These are phyloP conservation scores for Rhododendron simsii DNA, from an alignment of 148 eudicot species.

Conservation along the genomic window DNA sequence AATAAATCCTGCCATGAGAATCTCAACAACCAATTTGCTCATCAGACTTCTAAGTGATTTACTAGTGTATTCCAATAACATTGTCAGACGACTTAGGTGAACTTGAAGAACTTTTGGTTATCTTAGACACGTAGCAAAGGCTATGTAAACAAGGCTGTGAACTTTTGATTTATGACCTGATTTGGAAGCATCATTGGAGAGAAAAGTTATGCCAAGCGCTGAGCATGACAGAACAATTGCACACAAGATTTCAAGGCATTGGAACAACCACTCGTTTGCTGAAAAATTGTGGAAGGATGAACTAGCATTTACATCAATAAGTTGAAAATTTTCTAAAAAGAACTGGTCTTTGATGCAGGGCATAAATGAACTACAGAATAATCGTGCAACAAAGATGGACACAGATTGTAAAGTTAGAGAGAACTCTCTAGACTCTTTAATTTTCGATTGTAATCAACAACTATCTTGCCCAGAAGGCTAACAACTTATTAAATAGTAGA, in stretches of 20 bases:
- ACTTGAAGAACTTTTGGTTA: neutral
- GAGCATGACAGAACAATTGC: constrained; percentile 41
- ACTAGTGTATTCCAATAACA: neutral
- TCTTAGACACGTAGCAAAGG: neutral
- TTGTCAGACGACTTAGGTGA: no score
- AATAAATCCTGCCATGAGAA: constrained; percentile 54
- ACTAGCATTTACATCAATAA: constrained; percentile 38
- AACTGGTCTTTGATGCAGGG: constrained; percentile 49
- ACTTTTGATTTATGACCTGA: constrained; percentile 21
- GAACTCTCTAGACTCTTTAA: no score
- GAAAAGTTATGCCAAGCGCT: constrained; percentile 38
- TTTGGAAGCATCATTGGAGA: constrained; percentile 25
- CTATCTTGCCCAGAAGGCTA: no score
- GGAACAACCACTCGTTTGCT: constrained; percentile 56
- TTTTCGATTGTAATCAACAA: no score
- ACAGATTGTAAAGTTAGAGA: no score
- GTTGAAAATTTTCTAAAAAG: constrained; percentile 25
- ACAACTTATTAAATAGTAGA: no score
- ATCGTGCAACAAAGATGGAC: no score
- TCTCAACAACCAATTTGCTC: neutral
- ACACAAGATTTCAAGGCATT: constrained; percentile 45
- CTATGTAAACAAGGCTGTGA: neutral
- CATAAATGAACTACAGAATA: no score
- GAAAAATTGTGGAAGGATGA: constrained; percentile 46
- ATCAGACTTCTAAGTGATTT: constrained; percentile 22